phyloP scores from a whole-genome alignment of 2,329 filamentous ascomycete genomes.

The Trichoderma sp. region DNA sequence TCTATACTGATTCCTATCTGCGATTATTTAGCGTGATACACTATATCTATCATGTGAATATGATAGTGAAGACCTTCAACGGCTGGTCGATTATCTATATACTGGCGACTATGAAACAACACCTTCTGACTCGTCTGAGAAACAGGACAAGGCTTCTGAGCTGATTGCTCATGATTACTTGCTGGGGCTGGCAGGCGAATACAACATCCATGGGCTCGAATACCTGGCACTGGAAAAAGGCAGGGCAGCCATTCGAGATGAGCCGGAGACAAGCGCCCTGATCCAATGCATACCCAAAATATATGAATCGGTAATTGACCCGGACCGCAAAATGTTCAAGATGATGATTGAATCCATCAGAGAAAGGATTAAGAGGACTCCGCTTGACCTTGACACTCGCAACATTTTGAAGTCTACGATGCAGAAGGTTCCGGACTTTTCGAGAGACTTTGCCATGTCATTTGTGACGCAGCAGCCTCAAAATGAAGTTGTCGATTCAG shows the following conservation, averaged over 20 bases:
- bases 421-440: not conserved
- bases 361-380: not conserved
- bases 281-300: not conserved
- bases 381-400: not conserved
- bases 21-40: too few species aligned
- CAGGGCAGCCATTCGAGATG: not conserved
- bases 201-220: not conserved
- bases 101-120: not conserved
- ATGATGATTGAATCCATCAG: not conserved
- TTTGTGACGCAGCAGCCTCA: not conserved
- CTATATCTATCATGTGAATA: too few species aligned
- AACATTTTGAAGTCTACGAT: not conserved
- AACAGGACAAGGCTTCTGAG: not conserved
- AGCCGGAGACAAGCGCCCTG: not conserved
- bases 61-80: not conserved
- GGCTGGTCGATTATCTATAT: not conserved
- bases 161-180: not conserved
- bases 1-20: not conserved
- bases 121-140: rapidly evolving
- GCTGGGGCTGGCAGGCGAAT: not conserved
- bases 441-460: not conserved
- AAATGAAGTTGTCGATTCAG: not conserved
- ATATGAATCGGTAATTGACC: not conserved
- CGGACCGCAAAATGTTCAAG: not conserved
- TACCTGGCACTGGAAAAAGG: not conserved